A percentile compares a stretch with the other conserved stretches of the same genome.
phyloP scores from a whole-genome alignment of 768 basidiomycete species.

The Leucocoprinus sp. region DNA sequence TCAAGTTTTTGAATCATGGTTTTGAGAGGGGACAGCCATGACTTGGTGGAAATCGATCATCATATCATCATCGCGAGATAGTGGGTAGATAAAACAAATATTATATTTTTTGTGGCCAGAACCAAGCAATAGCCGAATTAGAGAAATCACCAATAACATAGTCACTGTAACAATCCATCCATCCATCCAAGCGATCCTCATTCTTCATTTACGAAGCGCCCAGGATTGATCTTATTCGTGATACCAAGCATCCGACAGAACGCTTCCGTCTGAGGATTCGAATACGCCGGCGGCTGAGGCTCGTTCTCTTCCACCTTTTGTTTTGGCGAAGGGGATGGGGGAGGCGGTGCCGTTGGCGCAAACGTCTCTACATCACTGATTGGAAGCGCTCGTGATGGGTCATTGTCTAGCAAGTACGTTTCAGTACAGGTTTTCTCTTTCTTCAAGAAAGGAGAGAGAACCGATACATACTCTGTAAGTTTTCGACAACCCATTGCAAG shows the following conservation, averaged over 20 bases:
- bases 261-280: conserved; percentile 85
- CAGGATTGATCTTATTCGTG: conserved; percentile 55
- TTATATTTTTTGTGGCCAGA: no score
- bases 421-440: neutral
- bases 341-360: conserved; percentile 53
- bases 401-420: conserved; percentile 13
- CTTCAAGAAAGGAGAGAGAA: neutral
- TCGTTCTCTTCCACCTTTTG: conserved; percentile 13
- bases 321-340: conserved; percentile 13
- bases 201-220: no score
- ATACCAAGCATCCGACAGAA: conserved; percentile 77
- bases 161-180: neutral
- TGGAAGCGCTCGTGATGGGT: conserved; percentile 18
- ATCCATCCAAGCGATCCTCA: neutral
- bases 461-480: conserved; percentile 29
- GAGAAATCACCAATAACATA: neutral
- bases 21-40: no score
- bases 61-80: no score
- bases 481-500: conserved; percentile 56
- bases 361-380: conserved; percentile 62
- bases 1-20: no score
- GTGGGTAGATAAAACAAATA: no score
- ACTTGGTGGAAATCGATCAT: no score
- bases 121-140: no score
- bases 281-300: conserved; percentile 49